These are phyloP conservation scores for Plicaturopsis crispa DNA, from an alignment of 768 basidiomycete genomes.

Conservation along the genomic window DNA sequence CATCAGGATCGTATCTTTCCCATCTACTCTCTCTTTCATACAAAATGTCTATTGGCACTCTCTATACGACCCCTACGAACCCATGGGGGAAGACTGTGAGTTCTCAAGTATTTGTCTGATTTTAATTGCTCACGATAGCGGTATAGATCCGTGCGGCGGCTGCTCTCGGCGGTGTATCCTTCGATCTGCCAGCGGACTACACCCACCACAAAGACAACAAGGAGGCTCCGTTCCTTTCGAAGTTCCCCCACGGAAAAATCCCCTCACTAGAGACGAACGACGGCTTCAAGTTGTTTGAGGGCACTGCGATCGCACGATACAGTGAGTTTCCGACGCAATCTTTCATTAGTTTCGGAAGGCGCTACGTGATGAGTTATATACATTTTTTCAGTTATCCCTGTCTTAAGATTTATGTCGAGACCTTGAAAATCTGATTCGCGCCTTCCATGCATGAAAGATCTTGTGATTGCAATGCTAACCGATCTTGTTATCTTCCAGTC, in stretches of 20 bases:
- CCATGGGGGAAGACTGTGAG: constrained; percentile 41
- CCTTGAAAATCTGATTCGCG: constrained; percentile 28
- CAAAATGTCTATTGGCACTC: constrained; percentile 58
- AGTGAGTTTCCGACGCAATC: constrained; percentile 46
- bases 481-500: constrained; percentile 39
- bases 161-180: constrained; percentile 49
- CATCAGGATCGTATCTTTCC: too few species aligned
- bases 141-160: constrained; percentile 46
- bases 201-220: constrained; percentile 61
- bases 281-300: constrained; percentile 77
- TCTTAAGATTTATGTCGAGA: constrained; percentile 59
- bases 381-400: constrained; percentile 64
- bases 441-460: too few species aligned
- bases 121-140: background rate
- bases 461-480: constrained; percentile 9
- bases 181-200: constrained; percentile 48
- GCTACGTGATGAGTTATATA: constrained; percentile 30
- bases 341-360: constrained; percentile 8
- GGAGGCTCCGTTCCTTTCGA: constrained; percentile 59
- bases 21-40: too few species aligned
- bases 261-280: constrained; percentile 74
- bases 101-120: constrained; percentile 9
- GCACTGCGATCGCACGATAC: constrained; percentile 77
- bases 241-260: constrained; percentile 80
- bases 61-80: constrained; percentile 44